Evolutionary conservation across 768 basidiomycete genomes (phyloP), one percentile per base, ranked within the genome.

Genomic region (Naematelia aurantialba): DNA sequence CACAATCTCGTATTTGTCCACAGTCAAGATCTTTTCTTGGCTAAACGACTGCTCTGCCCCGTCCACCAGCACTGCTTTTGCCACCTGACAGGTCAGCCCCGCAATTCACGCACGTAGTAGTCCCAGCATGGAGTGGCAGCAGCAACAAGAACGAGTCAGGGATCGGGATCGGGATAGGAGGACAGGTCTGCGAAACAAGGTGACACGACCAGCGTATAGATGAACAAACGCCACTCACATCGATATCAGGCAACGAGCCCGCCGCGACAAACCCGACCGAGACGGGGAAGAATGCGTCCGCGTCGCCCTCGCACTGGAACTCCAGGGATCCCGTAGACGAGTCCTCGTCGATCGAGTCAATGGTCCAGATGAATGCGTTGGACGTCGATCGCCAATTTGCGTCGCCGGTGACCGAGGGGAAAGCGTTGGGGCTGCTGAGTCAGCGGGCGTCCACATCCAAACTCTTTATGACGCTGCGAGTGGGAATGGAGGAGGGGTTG

Each of bases 241-340:
- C 82, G 39, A 96, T 81, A 21, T 91, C 89, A 0, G 87, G 86
- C 61, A 94, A 76, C 68, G 87, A 89, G 5, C 89, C 89, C 65
- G 87, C 83, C 0, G 85, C 87, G 51, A 87, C 85, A 70, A 98
- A 97, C 1, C 81, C 78, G 1, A 94, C 86, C 31, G 82, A 81
- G 50, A 99, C 90, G 1, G 94, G 93, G 89, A 97, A 99, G 81
- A 96, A 94, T 10, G 83, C 83, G 2, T 84, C 85, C 63, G 94
- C 91, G 62, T 91, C 89, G 2, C 90, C 91, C 5, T 85, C 85
- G 50, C 91, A 85, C 44, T 83, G 87, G 79, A 98, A 97, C 68
- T 97, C 89, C 67, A 98, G 80, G n/a, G 85, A 89, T 8, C 94
- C 94, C 0, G 86, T 87, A 30, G 83, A 82, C 34, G 70, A 69